Evolutionary conservation across 2,329 filamentous ascomycete genomes (phyloP), one percentile per base, ranked within the genome.

Genomic region (Massarina eburnea): DNA sequence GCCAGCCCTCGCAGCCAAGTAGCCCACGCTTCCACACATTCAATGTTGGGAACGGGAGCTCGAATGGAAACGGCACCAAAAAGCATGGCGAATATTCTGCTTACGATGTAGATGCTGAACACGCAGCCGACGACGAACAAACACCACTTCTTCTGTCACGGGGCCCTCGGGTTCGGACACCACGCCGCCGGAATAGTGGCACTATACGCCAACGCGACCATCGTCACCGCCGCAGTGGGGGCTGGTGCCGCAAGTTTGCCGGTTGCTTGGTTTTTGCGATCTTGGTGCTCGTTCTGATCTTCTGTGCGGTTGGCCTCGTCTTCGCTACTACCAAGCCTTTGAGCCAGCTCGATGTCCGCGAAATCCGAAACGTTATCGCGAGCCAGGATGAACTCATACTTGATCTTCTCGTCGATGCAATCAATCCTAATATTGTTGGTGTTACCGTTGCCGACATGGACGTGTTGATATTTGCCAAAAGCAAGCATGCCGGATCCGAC

Each of bases 331-430:
- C 91, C 22, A 91, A 95, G 63, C 89, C 91, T 6, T 80, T 99
- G 38, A 81, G 83, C 20, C 83, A 88, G 53, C 88, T 97, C 47
- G 78, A 86, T 53, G 82, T 97, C 35, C 76, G 86, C 44, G 85
- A 86, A 52, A 90, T 99, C 55, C 83, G 87, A 59, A 95, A 96
- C 56, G 90, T 99, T 19, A 80, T 97, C 39, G 91, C 91, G 2
- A 96, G 89, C 59, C 89, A 96, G 68, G 89, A 96, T 68, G 91
- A 97, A 67, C 80, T 99, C 33, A 96, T 99, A 83, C 81, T 97
- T 61, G 92, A 99, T 68, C 74, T 99, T 39, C 83, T 89, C 17
- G 89, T 99, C 48, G 83, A 83, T 56, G 94, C 92, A 0, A 79
- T 92, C 58, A 99, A 99, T 66, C 91, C 92, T 1, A 99, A 97